Evolutionary conservation across 306 rosid genomes (phyloP).

Genomic region (Oxytropis ochrocephala): DNA sequence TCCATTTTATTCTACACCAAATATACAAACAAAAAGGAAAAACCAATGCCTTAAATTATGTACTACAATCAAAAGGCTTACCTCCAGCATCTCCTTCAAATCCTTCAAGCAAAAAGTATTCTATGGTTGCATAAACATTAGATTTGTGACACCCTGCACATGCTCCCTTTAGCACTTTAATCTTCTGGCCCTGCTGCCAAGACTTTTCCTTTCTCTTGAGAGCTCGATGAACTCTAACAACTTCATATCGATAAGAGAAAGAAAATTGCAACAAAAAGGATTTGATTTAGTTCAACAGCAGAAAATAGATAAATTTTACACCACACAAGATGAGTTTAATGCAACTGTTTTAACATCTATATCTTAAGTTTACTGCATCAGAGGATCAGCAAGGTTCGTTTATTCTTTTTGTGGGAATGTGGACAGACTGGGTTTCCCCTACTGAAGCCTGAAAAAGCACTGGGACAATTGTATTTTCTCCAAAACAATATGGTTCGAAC

Average conservation of each 20-base stretch:
- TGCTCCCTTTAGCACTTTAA: slow-evolving; percentile 58
- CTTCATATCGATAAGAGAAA: slow-evolving; percentile 20
- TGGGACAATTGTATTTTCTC: background rate
- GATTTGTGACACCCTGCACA: slow-evolving; percentile 33
- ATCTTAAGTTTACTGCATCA: background rate
- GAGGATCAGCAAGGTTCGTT: background rate
- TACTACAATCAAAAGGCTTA: slow-evolving; percentile 16
- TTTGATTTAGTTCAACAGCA: background rate
- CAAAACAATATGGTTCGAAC: background rate
- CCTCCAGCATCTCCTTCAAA: slow-evolving; percentile 57
- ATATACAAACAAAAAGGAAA: background rate
- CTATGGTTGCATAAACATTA: slow-evolving; percentile 50
- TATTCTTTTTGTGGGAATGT: background rate
- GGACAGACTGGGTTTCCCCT: no score
- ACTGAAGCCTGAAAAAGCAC: background rate
- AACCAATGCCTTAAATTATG: background rate
- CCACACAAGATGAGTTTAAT: background rate
- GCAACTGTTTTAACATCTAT: background rate
- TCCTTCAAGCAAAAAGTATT: slow-evolving; percentile 58
- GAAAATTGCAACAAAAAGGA: background rate
- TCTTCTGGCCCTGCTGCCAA: slow-evolving; percentile 44
- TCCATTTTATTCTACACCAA: background rate
- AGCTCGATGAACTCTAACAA: slow-evolving; percentile 38
- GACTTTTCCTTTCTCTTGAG: slow-evolving; percentile 35
- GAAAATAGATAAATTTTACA: background rate